A percentile compares a stretch with the other conserved stretches of the same genome.
Conservation (phyloP, 140 eudicot species). For the Bidens hawaiensis region DNA sequence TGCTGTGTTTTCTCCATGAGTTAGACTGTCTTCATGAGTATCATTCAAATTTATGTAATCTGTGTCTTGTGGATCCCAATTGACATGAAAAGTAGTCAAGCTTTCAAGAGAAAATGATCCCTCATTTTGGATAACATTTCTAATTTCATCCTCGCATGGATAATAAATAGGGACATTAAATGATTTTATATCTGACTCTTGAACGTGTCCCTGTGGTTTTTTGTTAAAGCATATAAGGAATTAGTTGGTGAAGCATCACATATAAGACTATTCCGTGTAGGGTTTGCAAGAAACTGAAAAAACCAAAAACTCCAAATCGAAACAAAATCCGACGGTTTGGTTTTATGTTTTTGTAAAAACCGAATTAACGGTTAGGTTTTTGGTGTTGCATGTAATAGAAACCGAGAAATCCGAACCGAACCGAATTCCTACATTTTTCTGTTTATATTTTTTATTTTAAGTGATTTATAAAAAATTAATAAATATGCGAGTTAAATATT, state of each 20-base stretch:
- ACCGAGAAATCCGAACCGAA: no score
- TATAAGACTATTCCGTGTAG: no score
- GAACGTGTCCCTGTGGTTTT: slow-evolving; percentile 29
- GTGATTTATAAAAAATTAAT: no score
- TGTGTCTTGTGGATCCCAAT: slow-evolving; percentile 11
- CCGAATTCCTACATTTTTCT: no score
- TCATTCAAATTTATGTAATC: background rate
- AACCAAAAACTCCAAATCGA: no score
- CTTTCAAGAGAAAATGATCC: slow-evolving; percentile 32
- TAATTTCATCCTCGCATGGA: slow-evolving; percentile 30
- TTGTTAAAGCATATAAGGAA: background rate
- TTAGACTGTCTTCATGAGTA: background rate
- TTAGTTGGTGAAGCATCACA: background rate
- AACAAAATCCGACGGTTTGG: no score
- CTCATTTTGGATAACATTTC: slow-evolving; percentile 16
- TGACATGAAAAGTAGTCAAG: slow-evolving; percentile 7
- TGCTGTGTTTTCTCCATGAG: slow-evolving; percentile 12
- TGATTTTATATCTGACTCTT: slow-evolving; percentile 18
- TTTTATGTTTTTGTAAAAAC: no score
- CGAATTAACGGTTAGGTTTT: no score
- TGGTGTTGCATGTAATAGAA: no score
- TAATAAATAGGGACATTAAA: slow-evolving; percentile 37
- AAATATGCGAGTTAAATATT: no score
- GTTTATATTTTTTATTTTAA: no score
- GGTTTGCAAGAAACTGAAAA: no score